phyloP scores from a whole-genome alignment of 805 yeast genomes.

The Candida ipomoeae region DNA sequence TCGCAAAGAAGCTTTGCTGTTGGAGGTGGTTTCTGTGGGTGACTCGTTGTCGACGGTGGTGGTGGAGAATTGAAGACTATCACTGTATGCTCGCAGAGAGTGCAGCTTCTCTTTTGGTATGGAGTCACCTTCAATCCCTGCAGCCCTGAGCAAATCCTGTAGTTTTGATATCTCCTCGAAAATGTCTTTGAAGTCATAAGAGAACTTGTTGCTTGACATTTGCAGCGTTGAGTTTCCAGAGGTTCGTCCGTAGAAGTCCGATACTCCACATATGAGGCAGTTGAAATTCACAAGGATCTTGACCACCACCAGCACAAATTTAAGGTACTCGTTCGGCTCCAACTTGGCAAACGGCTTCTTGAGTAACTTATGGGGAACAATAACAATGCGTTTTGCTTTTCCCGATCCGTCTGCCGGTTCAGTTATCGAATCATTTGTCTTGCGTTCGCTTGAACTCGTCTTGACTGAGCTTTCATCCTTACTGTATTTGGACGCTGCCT shows the following conservation, averaged over 20 bases:
- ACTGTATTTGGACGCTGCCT: neutral
- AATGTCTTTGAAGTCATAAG: conserved; percentile 20
- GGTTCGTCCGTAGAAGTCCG: neutral
- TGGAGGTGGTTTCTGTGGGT: neutral
- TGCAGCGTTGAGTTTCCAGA: neutral
- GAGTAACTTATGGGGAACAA: conserved; percentile 41
- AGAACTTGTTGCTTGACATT: conserved; percentile 2
- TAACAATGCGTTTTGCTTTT: conserved; percentile 24
- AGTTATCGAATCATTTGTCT: neutral
- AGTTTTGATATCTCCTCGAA: conserved; percentile 9
- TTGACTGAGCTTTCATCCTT: neutral
- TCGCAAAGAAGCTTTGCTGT: neutral
- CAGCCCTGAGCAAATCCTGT: neutral
- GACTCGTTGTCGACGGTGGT: neutral
- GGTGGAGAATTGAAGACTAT: neutral
- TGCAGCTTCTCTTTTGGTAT: neutral
- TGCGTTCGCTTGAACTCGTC: neutral
- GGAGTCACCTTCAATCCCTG: neutral
- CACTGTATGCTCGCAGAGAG: neutral
- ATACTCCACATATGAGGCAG: conserved; percentile 13
- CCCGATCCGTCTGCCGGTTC: neutral
- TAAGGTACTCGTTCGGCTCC: conserved; percentile 33
- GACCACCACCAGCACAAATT: conserved; percentile 34
- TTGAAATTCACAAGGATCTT: conserved; percentile 36
- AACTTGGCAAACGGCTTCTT: conserved; percentile 38